Evolutionary conservation across 2,329 filamentous ascomycete species (phyloP).

Genomic region (Curvularia sp.): DNA sequence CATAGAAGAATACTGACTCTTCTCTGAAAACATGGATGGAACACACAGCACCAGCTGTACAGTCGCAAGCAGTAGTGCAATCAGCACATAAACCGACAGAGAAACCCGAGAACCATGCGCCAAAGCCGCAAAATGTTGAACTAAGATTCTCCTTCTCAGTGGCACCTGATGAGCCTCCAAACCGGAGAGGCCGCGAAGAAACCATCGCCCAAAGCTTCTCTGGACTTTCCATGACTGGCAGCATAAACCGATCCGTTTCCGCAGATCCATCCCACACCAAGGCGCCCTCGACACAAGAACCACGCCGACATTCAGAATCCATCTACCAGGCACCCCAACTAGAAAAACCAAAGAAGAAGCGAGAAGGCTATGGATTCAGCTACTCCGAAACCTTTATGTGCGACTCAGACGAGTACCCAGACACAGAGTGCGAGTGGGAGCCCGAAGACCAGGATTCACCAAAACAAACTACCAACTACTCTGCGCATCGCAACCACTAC

Average conservation of each 20-base stretch:
- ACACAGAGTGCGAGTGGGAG: constrained; percentile 28
- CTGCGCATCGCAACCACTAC: constrained; percentile 1
- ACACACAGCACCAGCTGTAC: not conserved
- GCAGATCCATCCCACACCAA: not conserved
- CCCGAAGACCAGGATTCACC: constrained; percentile 7
- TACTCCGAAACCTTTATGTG: constrained; percentile 31
- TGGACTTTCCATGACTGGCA: constrained; percentile 6
- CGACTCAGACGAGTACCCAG: constrained; percentile 35
- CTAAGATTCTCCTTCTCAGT: constrained; percentile 28
- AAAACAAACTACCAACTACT: not conserved
- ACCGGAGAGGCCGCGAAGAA: not conserved
- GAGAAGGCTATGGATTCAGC: constrained; percentile 36
- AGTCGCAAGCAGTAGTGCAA: not conserved
- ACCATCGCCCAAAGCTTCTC: constrained; percentile 17
- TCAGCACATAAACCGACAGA: not conserved
- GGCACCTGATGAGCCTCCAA: constrained; percentile 1
- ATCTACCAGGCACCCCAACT: constrained; percentile 13
- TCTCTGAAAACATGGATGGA: not conserved
- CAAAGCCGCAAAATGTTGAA: constrained; percentile 16
- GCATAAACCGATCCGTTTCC: not conserved
- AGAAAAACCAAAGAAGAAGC: constrained; percentile 26
- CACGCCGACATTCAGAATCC: constrained; percentile 2
- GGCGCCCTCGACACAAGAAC: constrained; percentile 1
- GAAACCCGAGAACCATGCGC: not conserved
- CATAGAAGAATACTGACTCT: constrained; percentile 4